Conservation (phyloP, 352 stramenopile genomes). For the Pythium insidiosum region DNA sequence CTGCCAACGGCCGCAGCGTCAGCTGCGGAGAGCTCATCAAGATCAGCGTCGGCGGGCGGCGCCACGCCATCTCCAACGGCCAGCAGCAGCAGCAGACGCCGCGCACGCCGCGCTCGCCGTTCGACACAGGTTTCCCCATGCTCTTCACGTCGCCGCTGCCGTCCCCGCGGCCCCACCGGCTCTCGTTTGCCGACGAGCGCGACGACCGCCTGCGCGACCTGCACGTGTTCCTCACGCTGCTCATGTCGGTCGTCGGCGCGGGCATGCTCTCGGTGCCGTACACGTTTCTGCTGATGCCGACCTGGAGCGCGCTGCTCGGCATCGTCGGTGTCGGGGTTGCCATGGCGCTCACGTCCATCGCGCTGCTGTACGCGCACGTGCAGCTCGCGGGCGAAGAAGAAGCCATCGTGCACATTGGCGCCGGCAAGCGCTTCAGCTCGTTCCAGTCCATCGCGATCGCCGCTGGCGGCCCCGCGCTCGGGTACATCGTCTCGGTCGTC, state of each 20-base stretch:
- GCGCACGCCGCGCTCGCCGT: constrained; percentile 53
- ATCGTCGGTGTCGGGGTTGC: constrained; percentile 36
- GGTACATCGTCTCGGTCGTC: constrained; percentile 54
- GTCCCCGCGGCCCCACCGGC: constrained; percentile 40
- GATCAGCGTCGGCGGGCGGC: no score
- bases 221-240: constrained; percentile 69
- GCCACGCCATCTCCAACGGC: no score
- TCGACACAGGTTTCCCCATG: constrained; percentile 66
- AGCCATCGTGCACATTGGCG: constrained; percentile 29
- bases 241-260: constrained; percentile 69
- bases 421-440: constrained; percentile 39
- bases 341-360: constrained; percentile 51
- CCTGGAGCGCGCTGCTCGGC: constrained; percentile 27
- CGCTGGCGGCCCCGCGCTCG: constrained; percentile 36
- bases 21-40: no score
- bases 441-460: constrained; percentile 60
- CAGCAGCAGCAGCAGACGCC: no score
- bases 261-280: constrained; percentile 68
- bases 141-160: constrained; percentile 48
- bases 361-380: constrained; percentile 50
- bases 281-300: constrained; percentile 49
- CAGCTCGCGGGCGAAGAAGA: constrained; percentile 40
- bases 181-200: constrained; percentile 29
- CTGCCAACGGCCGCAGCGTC: no score
- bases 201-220: constrained; percentile 29